Conservation (phyloP, 257 asterid genomes). For the Nyctanthes arbortristis region DNA sequence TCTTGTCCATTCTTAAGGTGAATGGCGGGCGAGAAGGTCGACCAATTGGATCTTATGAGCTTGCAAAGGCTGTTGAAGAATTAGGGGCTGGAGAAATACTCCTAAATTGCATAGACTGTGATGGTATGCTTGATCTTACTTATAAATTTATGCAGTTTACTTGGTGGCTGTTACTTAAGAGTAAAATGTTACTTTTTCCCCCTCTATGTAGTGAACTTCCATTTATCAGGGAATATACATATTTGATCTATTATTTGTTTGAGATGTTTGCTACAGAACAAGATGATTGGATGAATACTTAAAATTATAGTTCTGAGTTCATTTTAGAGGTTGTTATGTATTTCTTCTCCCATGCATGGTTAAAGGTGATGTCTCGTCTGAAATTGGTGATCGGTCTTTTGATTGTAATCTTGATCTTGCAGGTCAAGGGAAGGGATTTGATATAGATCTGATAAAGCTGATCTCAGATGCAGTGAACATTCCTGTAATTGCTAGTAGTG, state of each 20-base stretch:
- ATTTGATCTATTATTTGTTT: not conserved
- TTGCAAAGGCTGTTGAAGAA: conserved; percentile 94
- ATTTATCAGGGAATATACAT: not conserved
- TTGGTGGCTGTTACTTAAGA: too few relatives aligned
- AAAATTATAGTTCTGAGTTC: not conserved
- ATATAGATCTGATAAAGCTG: conserved; percentile 74
- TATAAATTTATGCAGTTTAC: conserved; percentile 12
- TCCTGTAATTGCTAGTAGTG: conserved; percentile 98
- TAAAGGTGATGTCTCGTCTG: conserved; percentile 50
- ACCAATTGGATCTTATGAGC: conserved; percentile 95
- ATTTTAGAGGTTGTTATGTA: not conserved
- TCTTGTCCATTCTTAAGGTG: conserved; percentile 46
- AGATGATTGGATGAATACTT: not conserved
- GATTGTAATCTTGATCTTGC: conserved; percentile 24
- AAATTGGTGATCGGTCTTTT: conserved; percentile 4
- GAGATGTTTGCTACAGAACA: not conserved
- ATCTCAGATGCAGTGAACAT: conserved; percentile 88
- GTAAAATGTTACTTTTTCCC: not conserved
- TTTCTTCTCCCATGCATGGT: not conserved
- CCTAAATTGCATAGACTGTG: conserved; percentile 92
- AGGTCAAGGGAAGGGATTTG: conserved; percentile 98
- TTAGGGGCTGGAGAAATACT: conserved; percentile 98
- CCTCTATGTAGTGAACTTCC: not conserved
- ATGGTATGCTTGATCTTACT: conserved; percentile 54
- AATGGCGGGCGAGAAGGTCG: conserved; percentile 97